Evolutionary conservation across 2,329 filamentous ascomycete genomes (phyloP).

Genomic region (Pseudogymnoascus sp.): DNA sequence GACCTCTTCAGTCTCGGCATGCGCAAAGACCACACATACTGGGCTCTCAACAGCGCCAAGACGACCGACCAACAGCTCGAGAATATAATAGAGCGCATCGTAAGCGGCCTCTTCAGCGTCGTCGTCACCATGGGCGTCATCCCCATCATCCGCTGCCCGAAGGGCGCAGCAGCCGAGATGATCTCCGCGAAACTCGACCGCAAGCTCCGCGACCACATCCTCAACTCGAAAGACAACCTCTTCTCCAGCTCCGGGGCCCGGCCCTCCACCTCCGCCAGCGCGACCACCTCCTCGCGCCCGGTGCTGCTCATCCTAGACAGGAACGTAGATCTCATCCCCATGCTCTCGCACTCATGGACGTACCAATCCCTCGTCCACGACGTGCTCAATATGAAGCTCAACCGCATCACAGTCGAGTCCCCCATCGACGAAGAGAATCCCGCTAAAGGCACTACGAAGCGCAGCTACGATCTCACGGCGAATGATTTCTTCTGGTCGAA

Average conservation of each 20-base stretch:
- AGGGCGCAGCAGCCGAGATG: constrained; percentile 85
- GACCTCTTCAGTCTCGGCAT: constrained; percentile 92
- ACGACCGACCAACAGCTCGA: constrained; percentile 89
- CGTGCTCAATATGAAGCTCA: constrained; percentile 72
- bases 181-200: constrained; percentile 90
- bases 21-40: constrained; percentile 84
- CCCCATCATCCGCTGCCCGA: constrained; percentile 90
- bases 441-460: constrained; percentile 68
- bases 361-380: constrained; percentile 79
- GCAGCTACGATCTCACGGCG: constrained; percentile 79
- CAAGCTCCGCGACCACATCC: constrained; percentile 89
- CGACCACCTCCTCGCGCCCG: constrained; percentile 67
- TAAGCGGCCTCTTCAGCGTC: constrained; percentile 94
- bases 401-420: constrained; percentile 87
- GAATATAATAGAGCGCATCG: constrained; percentile 77
- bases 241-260: constrained; percentile 60
- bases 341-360: constrained; percentile 96
- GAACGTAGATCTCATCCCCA: constrained; percentile 90
- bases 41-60: constrained; percentile 88
- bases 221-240: constrained; percentile 96
- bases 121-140: constrained; percentile 97
- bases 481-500: constrained; percentile 96
- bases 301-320: constrained; percentile 90
- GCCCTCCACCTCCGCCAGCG: constrained; percentile 44
- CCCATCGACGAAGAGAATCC: constrained; percentile 70